phyloP scores from a whole-genome alignment of 129 eudicot genomes.

The Helichrysum umbraculigerum region DNA sequence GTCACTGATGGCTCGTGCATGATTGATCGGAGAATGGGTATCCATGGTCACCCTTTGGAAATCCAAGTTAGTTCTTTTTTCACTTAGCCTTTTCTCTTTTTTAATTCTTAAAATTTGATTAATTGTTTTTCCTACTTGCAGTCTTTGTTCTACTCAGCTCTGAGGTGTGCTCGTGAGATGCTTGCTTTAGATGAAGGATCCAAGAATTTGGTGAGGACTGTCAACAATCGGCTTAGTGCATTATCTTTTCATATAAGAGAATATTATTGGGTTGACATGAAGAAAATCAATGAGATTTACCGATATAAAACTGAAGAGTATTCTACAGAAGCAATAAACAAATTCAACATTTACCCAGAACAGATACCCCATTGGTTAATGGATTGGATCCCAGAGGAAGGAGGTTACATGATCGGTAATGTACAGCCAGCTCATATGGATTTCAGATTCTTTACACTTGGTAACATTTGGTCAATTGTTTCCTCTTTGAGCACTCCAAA shows the following conservation, averaged over 20 bases:
- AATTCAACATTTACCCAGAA: slow-evolving; percentile 95
- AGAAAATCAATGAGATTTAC: slow-evolving; percentile 89
- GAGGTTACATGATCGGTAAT: slow-evolving; percentile 94
- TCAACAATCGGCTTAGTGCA: slow-evolving; percentile 91
- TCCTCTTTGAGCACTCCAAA: slow-evolving; percentile 95
- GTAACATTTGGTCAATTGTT: slow-evolving; percentile 86
- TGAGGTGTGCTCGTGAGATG: slow-evolving; percentile 96
- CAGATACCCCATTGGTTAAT: slow-evolving; percentile 93
- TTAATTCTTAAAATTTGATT: slow-evolving; percentile 10
- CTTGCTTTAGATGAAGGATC: slow-evolving; percentile 78
- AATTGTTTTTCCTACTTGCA: slow-evolving; percentile 26
- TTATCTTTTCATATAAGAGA: slow-evolving; percentile 93
- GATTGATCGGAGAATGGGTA: slow-evolving; percentile 98
- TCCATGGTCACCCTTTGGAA: slow-evolving; percentile 89
- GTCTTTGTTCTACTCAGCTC: slow-evolving; percentile 95
- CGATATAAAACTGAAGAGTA: slow-evolving; percentile 97
- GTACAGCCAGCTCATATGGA: slow-evolving; percentile 99
- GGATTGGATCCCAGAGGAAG: slow-evolving; percentile 97
- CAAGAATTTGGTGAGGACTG: slow-evolving; percentile 76
- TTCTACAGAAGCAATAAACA: slow-evolving; percentile 88
- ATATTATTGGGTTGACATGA: slow-evolving; percentile 95
- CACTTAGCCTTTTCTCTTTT: neutral
- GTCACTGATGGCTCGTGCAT: slow-evolving; percentile 98
- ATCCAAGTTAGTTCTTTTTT: slow-evolving; percentile 55
- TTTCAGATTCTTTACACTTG: slow-evolving; percentile 95